Evolutionary conservation across 2,329 filamentous ascomycete genomes (phyloP), one percentile per base, ranked within the genome.

Genomic region (Exophiala bonariae): DNA sequence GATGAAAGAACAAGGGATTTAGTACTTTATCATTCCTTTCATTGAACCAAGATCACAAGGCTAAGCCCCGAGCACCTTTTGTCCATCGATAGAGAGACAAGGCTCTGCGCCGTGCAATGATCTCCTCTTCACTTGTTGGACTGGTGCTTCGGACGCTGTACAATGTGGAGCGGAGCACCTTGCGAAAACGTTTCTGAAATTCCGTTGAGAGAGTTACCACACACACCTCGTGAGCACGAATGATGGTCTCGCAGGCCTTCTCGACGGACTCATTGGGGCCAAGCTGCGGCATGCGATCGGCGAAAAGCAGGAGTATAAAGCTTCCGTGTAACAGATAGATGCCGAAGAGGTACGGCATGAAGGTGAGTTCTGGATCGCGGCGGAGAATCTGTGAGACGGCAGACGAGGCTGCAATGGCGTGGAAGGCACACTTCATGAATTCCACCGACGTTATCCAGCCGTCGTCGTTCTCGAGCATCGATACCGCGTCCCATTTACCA

Each of bases 121-220:
- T 74, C 69, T 44, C 73, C 69, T 62, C 66, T 64, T 14, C 70
- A 64, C 17, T 66, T 61, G 33, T 64, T 61, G 31, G 28, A 11
- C 49, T 23, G 3, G 66, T 67, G n/a, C 70, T 67, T 13, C 69
- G 65, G 3, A 73, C 73, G 52, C 70, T 70, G 42, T 75, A 73
- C 8, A 76, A 55, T 14, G 72, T 74, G 2, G 70, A 74, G 3
- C 73, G 61, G 47, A 80, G 67, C 0, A 79, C 76, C 55, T 77
- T 77, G 32, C 77, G 71, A 57, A 80, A 80, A 50, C 78, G 78
- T 63, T 75, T 73, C 65, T 77, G 74, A 49, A 76, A 77, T 33
- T 75, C 72, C 0, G 74, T 76, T 44, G 65, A 71, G 13, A 77
- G 56, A 5, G 75, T 77, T 3, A 74, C 73, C 1, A 76, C 71